phyloP scores from a whole-genome alignment of 1,284 basidiomycete genomes.

The Termitomyces sp. region DNA sequence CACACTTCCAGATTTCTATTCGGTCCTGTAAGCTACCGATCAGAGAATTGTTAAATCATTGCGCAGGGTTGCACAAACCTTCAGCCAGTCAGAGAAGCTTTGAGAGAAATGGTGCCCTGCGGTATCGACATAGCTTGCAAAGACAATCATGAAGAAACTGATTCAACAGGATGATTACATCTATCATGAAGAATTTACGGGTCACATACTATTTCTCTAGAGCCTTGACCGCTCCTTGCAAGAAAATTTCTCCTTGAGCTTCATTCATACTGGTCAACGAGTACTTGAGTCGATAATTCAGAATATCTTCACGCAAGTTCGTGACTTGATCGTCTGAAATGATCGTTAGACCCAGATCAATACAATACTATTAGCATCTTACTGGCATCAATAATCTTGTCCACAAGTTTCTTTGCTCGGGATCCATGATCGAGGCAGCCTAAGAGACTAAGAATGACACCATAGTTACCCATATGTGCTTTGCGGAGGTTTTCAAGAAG shows the following conservation, averaged over 20 bases:
- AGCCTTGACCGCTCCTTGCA: slow-evolving; percentile 64
- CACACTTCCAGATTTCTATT: slow-evolving; percentile 93
- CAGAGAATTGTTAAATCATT: not conserved
- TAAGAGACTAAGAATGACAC: slow-evolving; percentile 83
- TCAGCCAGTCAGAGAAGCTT: slow-evolving; percentile 85
- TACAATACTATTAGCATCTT: slow-evolving; percentile 25
- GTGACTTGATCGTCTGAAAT: slow-evolving; percentile 70
- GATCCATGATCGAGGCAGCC: slow-evolving; percentile 85
- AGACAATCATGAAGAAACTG: slow-evolving; percentile 91
- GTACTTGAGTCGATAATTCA: slow-evolving; percentile 80
- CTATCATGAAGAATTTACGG: not conserved
- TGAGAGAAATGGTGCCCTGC: slow-evolving; percentile 59
- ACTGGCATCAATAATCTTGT: slow-evolving; percentile 88
- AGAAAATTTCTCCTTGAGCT: slow-evolving; percentile 48
- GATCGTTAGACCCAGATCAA: not conserved
- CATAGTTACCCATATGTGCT: slow-evolving; percentile 87
- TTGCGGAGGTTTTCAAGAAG: slow-evolving; percentile 83
- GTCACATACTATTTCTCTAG: slow-evolving; percentile 74
- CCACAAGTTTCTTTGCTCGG: slow-evolving; percentile 80
- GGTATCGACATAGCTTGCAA: slow-evolving; percentile 86
- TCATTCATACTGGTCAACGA: slow-evolving; percentile 77
- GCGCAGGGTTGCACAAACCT: slow-evolving; percentile 41
- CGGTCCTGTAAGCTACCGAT: slow-evolving; percentile 45
- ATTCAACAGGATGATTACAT: slow-evolving; percentile 23
- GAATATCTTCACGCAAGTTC: slow-evolving; percentile 86